Base-by-base conservation (phyloP, 805 yeast genomes). In the Candida railenensis region DNA sequence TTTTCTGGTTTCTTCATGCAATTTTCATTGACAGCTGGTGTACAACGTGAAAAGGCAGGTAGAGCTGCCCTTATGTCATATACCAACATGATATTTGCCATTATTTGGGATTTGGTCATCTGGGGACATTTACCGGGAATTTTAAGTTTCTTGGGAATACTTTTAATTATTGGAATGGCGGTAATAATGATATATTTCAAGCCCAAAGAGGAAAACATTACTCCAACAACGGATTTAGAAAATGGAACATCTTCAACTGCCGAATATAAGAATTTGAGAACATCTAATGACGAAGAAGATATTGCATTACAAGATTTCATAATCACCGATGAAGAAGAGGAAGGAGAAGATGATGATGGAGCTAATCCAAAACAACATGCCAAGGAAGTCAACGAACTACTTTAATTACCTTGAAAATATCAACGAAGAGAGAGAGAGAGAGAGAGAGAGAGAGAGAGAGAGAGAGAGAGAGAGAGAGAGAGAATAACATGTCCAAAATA, bases 1-100 rank as follows among this genome's bases (percentile, higher is more conserved):
- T 50, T 85, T 2, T 76, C 87, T 44, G 97, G 97, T 0, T 91
- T 90, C 63, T 66, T 82, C 49, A 86, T 85, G 83, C 97, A 91
- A 62, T 83, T 82, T 56, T 67, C 84, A 33, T 65, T 87, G 41
- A 87, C 97, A 0, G 81, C 88, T 7, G 97, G 96, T 0, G 77
- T 90, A 43, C 96, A 89, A 61, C 72, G 88, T 45, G 96, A 87
- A 51, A 70, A 72, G 44, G 95, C 96, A 0, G 82, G 89, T 3
- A 76, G 87, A 47, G 88, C 90, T 0, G 75, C 91, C 11, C 74
- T 87, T 49, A 83, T 89, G 81, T 68, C 78, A 2, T 91, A 91
- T 61, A 76, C 90, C 1, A 88, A 84, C 57, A 76, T 90, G 74
- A 67, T 90, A 1, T 89, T 85, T 66, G 92, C 96, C 0, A 67